A percentile compares a stretch with the other conserved stretches of the same genome.
Conservation (phyloP, 768 basidiomycete genomes). For the Leccinum barrowsii region DNA sequence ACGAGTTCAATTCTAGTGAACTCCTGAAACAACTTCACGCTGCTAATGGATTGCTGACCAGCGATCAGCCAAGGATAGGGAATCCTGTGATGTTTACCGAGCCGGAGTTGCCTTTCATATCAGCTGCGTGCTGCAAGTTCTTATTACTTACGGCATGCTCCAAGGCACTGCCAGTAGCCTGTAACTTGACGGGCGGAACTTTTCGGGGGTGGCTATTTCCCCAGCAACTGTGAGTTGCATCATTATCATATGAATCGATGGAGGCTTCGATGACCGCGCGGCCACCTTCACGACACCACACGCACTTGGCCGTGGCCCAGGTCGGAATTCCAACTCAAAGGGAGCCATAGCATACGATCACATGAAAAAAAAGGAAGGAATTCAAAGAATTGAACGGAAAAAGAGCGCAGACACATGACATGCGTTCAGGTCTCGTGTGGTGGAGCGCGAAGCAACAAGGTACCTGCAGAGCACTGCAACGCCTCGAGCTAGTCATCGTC, state of each 20-base stretch:
- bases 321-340: conserved; percentile 7
- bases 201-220: conserved; percentile 8
- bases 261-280: neutral
- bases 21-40: neutral
- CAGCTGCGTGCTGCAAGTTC: neutral
- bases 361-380: neutral
- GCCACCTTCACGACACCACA: neutral
- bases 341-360: conserved; percentile 4
- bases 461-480: neutral
- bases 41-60: neutral
- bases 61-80: neutral
- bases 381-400: neutral
- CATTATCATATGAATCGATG: neutral
- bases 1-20: neutral
- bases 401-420: neutral
- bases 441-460: conserved; percentile 1
- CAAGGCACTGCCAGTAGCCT: neutral
- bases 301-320: neutral
- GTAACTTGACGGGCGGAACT: conserved; percentile 6
- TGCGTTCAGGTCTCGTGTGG: neutral
- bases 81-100: conserved; percentile 1
- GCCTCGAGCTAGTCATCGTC: conserved; percentile 36
- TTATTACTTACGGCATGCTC: conserved; percentile 11
- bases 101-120: neutral
- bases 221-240: neutral